Evolutionary conservation across 2,329 filamentous ascomycete genomes (phyloP), one percentile per base, ranked within the genome.

Genomic region (Cryphonectria radicalis): DNA sequence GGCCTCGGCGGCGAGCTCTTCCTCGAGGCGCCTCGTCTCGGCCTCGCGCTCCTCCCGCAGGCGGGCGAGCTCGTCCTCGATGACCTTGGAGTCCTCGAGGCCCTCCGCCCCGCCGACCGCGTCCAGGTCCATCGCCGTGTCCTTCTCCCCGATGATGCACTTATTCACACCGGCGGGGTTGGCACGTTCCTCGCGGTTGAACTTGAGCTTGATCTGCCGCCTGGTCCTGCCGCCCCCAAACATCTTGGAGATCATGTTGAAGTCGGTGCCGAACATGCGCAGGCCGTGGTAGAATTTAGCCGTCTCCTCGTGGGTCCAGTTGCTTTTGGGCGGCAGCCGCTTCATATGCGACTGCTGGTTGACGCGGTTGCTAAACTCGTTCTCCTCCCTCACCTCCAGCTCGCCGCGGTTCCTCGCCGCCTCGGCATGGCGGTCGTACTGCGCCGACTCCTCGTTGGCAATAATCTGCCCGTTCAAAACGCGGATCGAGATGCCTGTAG

Each of bases 221-320:
- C 93, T 87, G 72, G 88, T 92, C 77, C 91, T 90, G 74, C 37
- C 43, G 43, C 88, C 87, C 0, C 90, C 88, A 77, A 97, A 95
- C 86, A 94, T 90, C 76, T 89, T 88, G 72, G 88, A 87, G 76
- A 97, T 94, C 81, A 93, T 93, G 78, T 91, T 87, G 78, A 96
- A 97, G 78, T 95, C 93, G 1, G 92, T 95, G 70, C 93, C 93
- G 77, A 94, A 95, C 86, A 91, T 92, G 70, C 85, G 83, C 1
- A 97, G 84, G 0, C 89, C 91, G 40, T 90, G 87, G 83, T 94
- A 96, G 81, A 96, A 96, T 62, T 88, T 84, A 69, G 92, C 90
- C 4, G 92, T 95, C 72, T 91, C 88, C 17, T 88, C 87, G n/a
- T 88, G 85, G 66, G 86, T 89, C 93, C 93, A 97, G 43, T 87